Evolutionary conservation across 495 filamentous ascomycete species (phyloP), one percentile per base, ranked within the genome.

Genomic region (Cudoniella acicularis): DNA sequence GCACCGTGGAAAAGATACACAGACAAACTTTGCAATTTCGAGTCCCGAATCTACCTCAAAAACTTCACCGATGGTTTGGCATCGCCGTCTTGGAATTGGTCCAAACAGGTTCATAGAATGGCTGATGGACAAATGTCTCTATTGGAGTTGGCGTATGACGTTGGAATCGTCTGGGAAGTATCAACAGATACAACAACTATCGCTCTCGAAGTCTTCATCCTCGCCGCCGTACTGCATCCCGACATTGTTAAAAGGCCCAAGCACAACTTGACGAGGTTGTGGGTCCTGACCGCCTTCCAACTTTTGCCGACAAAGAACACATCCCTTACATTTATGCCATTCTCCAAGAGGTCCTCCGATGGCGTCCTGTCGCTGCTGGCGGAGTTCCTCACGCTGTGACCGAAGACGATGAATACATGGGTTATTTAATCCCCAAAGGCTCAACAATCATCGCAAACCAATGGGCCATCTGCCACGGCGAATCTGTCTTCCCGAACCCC

Each of bases 241-340:
- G 23, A 43, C 3, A 20, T 25, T 4, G 20, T 55, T 3, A 55
- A 46, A 40, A 30, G 24, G 53, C 53, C 10, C 82, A 82, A 49
- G 73, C 71, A 41, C 81, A 85, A 61, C 65, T 86, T 0, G 81
- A 85, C 64, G 53, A 65, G 9, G 78, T 84, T 2, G 69, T 85
- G 24, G 82, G 82, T 10, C 36, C 50, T 2, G 72, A 72, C 17
- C 70, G 81, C 0, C 64, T 79, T 3, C 83, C 83, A 0, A 76
- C 68, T 18, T 70, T 76, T 46, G 71, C 76, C 36, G 79, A 83
- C 60, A 49, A 75, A 10, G 58, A 66, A 2, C 69, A 68, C 2
- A 64, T 83, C 0, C 67, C 75, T 8, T 81, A 78, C 36, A 59
- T 77, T 1, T 54, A 64, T 13, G 78, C 79, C 10, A 70, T 82